These are phyloP conservation scores for Phanerodontia chrysosporium DNA, from an alignment of 768 basidiomycete genomes.

Conservation along the genomic window DNA sequence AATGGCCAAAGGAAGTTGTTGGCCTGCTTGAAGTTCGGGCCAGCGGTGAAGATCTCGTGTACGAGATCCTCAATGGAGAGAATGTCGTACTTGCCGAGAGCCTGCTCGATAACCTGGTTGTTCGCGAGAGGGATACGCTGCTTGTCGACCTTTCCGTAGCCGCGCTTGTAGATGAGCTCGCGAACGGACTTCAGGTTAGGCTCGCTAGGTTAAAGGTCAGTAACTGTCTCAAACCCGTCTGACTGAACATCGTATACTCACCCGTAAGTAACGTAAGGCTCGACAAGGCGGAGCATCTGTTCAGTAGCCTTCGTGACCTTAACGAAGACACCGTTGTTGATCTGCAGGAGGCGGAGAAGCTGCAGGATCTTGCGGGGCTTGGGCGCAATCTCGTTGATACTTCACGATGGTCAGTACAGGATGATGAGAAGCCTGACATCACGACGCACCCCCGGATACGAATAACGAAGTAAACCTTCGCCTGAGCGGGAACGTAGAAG, in stretches of 20 bases:
- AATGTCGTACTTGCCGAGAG: slow-evolving; percentile 91
- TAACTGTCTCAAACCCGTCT: too few relatives aligned
- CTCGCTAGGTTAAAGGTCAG: slow-evolving; percentile 48
- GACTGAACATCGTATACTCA: too few relatives aligned
- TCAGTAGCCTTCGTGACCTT: slow-evolving; percentile 95
- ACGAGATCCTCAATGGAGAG: slow-evolving; percentile 96
- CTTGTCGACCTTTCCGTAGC: slow-evolving; percentile 97
- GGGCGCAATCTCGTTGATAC: slow-evolving; percentile 99
- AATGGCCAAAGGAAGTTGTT: slow-evolving; percentile 99
- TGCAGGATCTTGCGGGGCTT: slow-evolving; percentile 99
- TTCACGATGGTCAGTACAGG: slow-evolving; percentile 27
- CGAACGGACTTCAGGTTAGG: slow-evolving; percentile 96
- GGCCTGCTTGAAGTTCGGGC: slow-evolving; percentile 99
- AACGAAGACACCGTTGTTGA: slow-evolving; percentile 99
- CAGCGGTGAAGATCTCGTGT: slow-evolving; percentile 91
- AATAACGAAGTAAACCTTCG: slow-evolving; percentile 97
- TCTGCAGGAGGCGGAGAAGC: slow-evolving; percentile 96
- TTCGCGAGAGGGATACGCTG: slow-evolving; percentile 94
- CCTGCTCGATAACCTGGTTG: slow-evolving; percentile 88
- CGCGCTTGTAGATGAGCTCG: slow-evolving; percentile 98
- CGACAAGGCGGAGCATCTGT: slow-evolving; percentile 97
- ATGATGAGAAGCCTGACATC: not conserved
- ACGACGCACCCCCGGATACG: slow-evolving; percentile 88
- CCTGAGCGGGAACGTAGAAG: slow-evolving; percentile 95
- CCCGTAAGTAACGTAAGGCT: slow-evolving; percentile 98